Percentiles rank a stretch among this genome's conserved stretches.
phyloP scores from a whole-genome alignment of 176 grass and related monocot genomes.

The Juncus effusus region DNA sequence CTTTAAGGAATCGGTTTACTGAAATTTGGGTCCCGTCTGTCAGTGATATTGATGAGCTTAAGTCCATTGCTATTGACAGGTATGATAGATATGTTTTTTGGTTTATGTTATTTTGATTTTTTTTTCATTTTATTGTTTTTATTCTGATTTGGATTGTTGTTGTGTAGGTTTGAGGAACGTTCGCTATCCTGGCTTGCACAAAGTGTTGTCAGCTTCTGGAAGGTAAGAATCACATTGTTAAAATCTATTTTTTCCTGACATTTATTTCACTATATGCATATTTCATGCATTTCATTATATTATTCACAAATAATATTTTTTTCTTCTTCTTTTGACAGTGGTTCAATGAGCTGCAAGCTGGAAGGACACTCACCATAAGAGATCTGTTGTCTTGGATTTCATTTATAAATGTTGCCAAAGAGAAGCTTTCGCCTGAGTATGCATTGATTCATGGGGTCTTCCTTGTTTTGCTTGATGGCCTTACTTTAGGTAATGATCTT shows the following conservation, averaged over 20 bases:
- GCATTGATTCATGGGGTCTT: slow-evolving; percentile 86
- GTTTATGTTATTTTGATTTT: slow-evolving; percentile 11
- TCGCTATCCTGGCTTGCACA: slow-evolving; percentile 49
- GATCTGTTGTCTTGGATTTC: slow-evolving; percentile 88
- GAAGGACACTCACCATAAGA: slow-evolving; percentile 71
- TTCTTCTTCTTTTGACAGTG: slow-evolving; percentile 38
- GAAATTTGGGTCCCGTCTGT: slow-evolving; percentile 96
- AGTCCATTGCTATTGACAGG: slow-evolving; percentile 59
- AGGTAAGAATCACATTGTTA: slow-evolving; percentile 25
- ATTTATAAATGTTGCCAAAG: slow-evolving; percentile 65
- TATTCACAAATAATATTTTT: not conserved
- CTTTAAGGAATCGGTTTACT: slow-evolving; percentile 86
- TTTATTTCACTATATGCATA: not conserved
- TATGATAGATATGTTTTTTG: slow-evolving; percentile 19
- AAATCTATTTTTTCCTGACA: not conserved
- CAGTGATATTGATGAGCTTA: slow-evolving; percentile 58
- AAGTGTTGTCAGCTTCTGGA: slow-evolving; percentile 84
- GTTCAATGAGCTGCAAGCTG: slow-evolving; percentile 82
- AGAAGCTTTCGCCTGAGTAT: slow-evolving; percentile 48
- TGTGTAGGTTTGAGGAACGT: slow-evolving; percentile 41
- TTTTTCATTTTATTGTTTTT: slow-evolving; percentile 7
- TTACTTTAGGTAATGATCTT: slow-evolving; percentile 52
- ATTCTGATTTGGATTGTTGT: slow-evolving; percentile 23
- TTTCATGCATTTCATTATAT: slow-evolving; percentile 11
- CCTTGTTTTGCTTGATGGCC: slow-evolving; percentile 89